These are phyloP conservation scores for Aspergillus pseudoviridinutans DNA, from an alignment of 2,329 filamentous ascomycete species.

Conservation along the genomic window DNA sequence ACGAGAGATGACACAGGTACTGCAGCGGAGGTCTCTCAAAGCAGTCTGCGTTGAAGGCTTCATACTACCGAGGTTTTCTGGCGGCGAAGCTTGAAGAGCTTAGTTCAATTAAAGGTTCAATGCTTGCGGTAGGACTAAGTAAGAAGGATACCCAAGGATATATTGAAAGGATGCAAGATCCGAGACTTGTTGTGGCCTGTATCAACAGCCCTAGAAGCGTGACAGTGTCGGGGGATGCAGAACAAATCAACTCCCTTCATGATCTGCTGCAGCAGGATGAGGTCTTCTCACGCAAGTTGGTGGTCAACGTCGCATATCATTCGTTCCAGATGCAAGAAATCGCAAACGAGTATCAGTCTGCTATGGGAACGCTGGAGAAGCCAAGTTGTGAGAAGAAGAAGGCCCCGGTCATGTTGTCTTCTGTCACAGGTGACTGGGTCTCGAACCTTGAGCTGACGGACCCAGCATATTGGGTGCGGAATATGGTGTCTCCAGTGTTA, in stretches of 20 bases:
- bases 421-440: conserved; percentile 12
- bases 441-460: background rate
- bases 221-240: background rate
- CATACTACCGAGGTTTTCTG: background rate
- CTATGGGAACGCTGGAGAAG: conserved; percentile 26
- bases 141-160: background rate
- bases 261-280: background rate
- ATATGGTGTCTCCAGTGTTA: conserved; percentile 23
- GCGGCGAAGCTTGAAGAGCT: background rate
- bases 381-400: conserved; percentile 50
- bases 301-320: conserved; percentile 1
- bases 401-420: conserved; percentile 10
- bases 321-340: background rate
- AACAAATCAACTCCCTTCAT: background rate
- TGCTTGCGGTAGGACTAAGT: background rate
- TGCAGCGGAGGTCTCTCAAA: background rate
- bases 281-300: background rate
- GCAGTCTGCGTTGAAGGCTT: background rate
- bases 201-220: conserved; percentile 2
- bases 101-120: background rate
- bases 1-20: background rate
- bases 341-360: background rate
- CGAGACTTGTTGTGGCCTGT: background rate
- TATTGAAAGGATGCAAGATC: background rate
- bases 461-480: conserved; percentile 24